Evolutionary conservation across 495 filamentous ascomycete species (phyloP), one percentile per base, ranked within the genome.

Genomic region (Neurospora cerealis): DNA sequence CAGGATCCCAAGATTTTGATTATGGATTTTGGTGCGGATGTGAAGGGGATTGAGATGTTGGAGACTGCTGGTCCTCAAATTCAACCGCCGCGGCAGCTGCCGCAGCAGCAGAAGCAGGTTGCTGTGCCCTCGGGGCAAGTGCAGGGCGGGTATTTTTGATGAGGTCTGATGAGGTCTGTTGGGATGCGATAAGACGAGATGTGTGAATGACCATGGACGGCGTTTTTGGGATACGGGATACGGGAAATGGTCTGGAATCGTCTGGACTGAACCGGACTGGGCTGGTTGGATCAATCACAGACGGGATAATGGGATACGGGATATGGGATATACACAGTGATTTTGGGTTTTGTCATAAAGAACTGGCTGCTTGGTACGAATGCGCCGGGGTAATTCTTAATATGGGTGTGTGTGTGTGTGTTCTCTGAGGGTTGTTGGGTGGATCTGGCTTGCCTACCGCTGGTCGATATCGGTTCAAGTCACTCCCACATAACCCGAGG

Each of bases 1-100:
- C 96, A 99, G 82, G 95, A 98, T 77, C 91, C 93, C 11, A 90
- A 95, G 75, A 92, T 93, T 39, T 84, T 98, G 32, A 90, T 99
- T n/a, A 88, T 99, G 85, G 96, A 99, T 84, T 94, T 93, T 78
- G 91, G 91, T 21, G 85, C 85, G n/a, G 84, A 81, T 71, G 82
- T 90, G 11, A 75, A 83, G 60, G 83, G 86, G 71, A 85, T 90
- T 28, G 85, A 88, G 48, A 82, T 86, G 78, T 78, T 90, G 24
- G 85, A 88, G 76, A 87, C 54, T 32, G 11, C 54, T 62, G 54
- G 21, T 28, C 54, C 54, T 8, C 24, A 62, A 15, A 54, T 54
- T 1, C 46, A 62, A 2, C 13, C 11, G 13, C 54, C 54, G 3
- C 24, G 15, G 24, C 54, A 34, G 10, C 21, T 5, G 10, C 46